Evolutionary conservation across 1,284 basidiomycete species (phyloP), one percentile per base, ranked within the genome.

Genomic region (Volvariella surrecta): DNA sequence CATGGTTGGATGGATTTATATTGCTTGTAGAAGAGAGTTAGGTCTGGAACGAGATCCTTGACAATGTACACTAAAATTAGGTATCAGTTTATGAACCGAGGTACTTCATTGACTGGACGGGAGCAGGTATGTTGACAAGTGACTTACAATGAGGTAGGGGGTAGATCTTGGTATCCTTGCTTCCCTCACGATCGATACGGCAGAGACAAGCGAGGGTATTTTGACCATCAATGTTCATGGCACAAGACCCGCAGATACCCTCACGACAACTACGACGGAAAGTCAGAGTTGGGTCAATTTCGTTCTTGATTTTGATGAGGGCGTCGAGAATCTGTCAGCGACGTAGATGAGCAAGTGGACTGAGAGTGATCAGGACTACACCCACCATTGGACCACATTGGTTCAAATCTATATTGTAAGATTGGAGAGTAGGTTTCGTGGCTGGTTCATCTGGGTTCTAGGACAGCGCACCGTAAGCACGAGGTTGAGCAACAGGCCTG

Each of bases 251-350:
- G 59, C 96, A 98, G 57, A 98, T 99, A 49, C 95, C 95, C 72
- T 98, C 95, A 53, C 95, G 73, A 76, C 95, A 99, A 22, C 91
- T 96, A 45, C 94, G 82, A 46, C 94, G 84, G 76, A 98, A 98
- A 13, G 94, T 97, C 37, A 99, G 74, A 1, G 95, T 96, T 4
- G 95, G 88, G 70, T 98, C 95, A 19, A 94, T 61, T 66, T 98
- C 94, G 66, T 98, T 98, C 80, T 99, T 99, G 64, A 99, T 97
- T 71, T 99, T 98, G 71, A 98, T 96, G 55, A 95, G 78, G 1
- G 88, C 89, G 56, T 95, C 92, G 39, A 94, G 80, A 42, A 94
- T 71, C 88, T 82, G 48, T 6, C 18, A 15, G 18, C 13, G 34
- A 15, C 18, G n/a, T 35, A n/a, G 19, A n/a, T 32, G 4, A 16